Conservation (phyloP, 1,139 yeast genomes). For the Suhomyces panamericanus region DNA sequence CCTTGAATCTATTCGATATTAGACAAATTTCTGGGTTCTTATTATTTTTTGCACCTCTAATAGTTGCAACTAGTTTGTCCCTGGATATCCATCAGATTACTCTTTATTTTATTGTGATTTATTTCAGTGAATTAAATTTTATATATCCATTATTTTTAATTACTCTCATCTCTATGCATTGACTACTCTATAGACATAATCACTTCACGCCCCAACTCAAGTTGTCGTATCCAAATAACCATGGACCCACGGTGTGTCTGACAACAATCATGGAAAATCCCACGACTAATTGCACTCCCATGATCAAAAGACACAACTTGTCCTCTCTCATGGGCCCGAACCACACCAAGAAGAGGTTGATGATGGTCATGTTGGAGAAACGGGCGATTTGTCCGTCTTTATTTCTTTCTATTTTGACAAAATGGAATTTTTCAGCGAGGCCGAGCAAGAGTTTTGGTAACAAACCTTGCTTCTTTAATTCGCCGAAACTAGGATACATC, state of each 20-base stretch:
- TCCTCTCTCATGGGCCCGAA: constrained; percentile 91
- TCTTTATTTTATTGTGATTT: no score
- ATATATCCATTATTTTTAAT: no score
- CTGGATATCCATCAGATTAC: no score
- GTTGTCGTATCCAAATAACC: constrained; percentile 89
- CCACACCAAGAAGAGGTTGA: constrained; percentile 79
- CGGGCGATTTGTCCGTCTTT: constrained; percentile 36
- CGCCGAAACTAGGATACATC: constrained; percentile 64
- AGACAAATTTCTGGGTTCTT: no score
- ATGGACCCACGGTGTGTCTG: constrained; percentile 83
- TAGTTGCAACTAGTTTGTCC: no score
- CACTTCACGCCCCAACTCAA: constrained; percentile 50
- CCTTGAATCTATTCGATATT: no score
- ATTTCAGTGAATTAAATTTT: no score
- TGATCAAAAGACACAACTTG: constrained; percentile 57
- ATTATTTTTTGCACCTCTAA: no score
- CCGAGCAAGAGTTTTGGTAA: constrained; percentile 30
- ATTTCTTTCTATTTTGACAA: constrained; percentile 51
- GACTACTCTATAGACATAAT: not conserved
- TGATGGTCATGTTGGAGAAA: constrained; percentile 82
- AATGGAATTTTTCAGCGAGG: constrained; percentile 42
- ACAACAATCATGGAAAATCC: constrained; percentile 69
- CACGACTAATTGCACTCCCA: constrained; percentile 59
- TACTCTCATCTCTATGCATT: not conserved
- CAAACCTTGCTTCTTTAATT: constrained; percentile 17